A percentile compares a stretch with the other conserved stretches of the same genome.
These are phyloP conservation scores for Calonectria crousiana DNA, from an alignment of 2,329 filamentous ascomycete species.

Conservation along the genomic window DNA sequence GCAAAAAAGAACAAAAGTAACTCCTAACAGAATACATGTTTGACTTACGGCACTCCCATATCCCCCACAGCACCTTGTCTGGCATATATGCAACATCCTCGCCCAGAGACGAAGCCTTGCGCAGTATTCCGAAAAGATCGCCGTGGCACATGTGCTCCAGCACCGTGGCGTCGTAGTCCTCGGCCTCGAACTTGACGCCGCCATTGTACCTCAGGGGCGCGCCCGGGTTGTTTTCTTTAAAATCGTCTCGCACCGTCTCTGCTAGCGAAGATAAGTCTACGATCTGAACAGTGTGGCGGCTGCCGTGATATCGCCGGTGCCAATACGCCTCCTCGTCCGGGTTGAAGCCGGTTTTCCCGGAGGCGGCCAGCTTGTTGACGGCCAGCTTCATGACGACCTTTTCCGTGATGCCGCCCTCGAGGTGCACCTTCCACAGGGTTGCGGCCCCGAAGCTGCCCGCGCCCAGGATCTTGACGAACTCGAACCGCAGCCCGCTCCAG, in stretches of 20 bases:
- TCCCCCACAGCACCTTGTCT: constrained; percentile 43
- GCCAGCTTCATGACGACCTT: constrained; percentile 45
- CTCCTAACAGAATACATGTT: not conserved
- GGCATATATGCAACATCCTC: constrained; percentile 20
- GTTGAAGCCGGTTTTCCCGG: constrained; percentile 2
- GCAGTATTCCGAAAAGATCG: constrained; percentile 37
- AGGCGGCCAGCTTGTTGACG: not conserved
- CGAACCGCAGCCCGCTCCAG: constrained; percentile 39
- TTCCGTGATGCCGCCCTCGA: constrained; percentile 34
- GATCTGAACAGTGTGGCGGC: constrained; percentile 44
- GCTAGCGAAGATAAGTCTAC: constrained; percentile 37
- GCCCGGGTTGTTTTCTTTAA: constrained; percentile 1
- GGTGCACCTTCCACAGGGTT: constrained; percentile 38
- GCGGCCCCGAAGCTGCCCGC: constrained; percentile 43
- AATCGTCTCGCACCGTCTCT: constrained; percentile 16
- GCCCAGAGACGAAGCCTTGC: constrained; percentile 12
- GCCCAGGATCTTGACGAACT: constrained; percentile 44
- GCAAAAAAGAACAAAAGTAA: no score
- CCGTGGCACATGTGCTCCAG: constrained; percentile 44
- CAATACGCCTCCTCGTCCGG: constrained; percentile 33
- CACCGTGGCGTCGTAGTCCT: constrained; percentile 30
- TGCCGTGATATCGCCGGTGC: constrained; percentile 44
- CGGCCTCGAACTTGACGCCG: constrained; percentile 14
- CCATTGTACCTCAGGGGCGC: not conserved
- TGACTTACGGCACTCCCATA: constrained; percentile 47